Base-by-base conservation (phyloP, 2,329 filamentous ascomycete genomes). In the Aspergillus felis region DNA sequence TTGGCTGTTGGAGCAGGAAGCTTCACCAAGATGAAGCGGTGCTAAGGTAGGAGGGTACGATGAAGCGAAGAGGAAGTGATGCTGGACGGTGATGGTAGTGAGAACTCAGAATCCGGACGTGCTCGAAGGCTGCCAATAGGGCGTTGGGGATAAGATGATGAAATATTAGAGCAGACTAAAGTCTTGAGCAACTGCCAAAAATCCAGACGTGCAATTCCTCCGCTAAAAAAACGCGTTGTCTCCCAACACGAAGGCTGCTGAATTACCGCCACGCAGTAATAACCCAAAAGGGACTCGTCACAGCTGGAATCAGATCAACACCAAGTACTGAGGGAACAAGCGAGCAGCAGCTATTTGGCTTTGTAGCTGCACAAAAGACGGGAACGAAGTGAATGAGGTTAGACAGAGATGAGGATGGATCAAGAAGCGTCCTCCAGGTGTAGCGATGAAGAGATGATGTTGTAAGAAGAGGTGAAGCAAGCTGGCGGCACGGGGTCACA, bases 361-460 rank as follows among this genome's bases (percentile, higher is more conserved):
- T 42, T 32, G 27, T 42, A n/a, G 46, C 27, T 46, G 53, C 46
- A n/a, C 53, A 46, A 42, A n/a, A 56, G 38, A 22, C 10, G 38
- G 50, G 53, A 54, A 57, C 55, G 51, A 14, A 22, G 60, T 57
- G 10, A 58, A n/a, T 22, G 35, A 54, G 24, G 46, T n/a, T 29
- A 35, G 38, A 55, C 29, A 55, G 58, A 50, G 54, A 57, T 10
- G 44, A 57, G 47, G 59, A 59, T 53, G 51, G 57, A 57, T 35
- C 51, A 57, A 54, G 47, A 42, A 51, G 53, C 5, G 44, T 14
- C 44, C 44, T 25, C 44, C 22, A 25, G 24, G 1, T 25, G 44
- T 7, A 25, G 44, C 44, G 65, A 58, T 60, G 63, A 65, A 62
- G 61, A 64, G 63, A 59, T 61, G 62, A 66, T 29, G 66, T 65